Conservation (phyloP, 371 early-diverging fungal genomes). For the Saksenaea oblongispora region DNA sequence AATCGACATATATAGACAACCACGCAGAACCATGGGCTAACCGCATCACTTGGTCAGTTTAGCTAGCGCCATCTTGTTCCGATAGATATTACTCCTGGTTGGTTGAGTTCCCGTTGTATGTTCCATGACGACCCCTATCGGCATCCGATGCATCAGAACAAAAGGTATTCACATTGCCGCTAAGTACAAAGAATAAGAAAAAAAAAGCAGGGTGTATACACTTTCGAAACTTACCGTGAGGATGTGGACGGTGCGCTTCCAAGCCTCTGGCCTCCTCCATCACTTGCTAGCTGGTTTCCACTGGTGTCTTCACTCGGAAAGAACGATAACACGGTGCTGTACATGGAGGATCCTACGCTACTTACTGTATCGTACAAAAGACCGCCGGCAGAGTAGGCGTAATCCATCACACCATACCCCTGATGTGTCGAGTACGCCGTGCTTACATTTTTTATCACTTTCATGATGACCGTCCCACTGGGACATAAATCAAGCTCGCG, state of each 20-base stretch:
- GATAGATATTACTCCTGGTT: constrained; percentile 42
- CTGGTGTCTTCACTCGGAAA: constrained; percentile 15
- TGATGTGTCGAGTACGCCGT: constrained; percentile 20
- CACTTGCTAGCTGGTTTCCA: constrained; percentile 8
- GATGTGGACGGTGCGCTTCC: not conserved
- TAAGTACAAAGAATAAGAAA: not conserved
- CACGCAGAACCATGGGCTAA: too few relatives aligned
- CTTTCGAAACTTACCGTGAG: not conserved
- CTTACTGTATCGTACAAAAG: constrained; percentile 29
- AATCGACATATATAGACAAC: too few relatives aligned
- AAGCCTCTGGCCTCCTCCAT: constrained; percentile 7
- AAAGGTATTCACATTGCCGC: constrained; percentile 31
- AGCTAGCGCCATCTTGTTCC: not conserved
- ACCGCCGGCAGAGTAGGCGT: constrained; percentile 27
- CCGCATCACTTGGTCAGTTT: not conserved
- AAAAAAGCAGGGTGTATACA: not conserved
- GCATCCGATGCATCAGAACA: constrained; percentile 21
- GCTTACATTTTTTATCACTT: constrained; percentile 34
- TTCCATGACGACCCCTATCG: constrained; percentile 17
- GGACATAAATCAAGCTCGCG: constrained; percentile 52
- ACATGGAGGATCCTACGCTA: constrained; percentile 20
- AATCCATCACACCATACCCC: constrained; percentile 18
- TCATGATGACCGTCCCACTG: constrained; percentile 61
- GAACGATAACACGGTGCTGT: constrained; percentile 19
- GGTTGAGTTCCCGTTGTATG: constrained; percentile 52